These are phyloP conservation scores for Neurospora sublineolata DNA, from an alignment of 495 filamentous ascomycete species.

Conservation along the genomic window DNA sequence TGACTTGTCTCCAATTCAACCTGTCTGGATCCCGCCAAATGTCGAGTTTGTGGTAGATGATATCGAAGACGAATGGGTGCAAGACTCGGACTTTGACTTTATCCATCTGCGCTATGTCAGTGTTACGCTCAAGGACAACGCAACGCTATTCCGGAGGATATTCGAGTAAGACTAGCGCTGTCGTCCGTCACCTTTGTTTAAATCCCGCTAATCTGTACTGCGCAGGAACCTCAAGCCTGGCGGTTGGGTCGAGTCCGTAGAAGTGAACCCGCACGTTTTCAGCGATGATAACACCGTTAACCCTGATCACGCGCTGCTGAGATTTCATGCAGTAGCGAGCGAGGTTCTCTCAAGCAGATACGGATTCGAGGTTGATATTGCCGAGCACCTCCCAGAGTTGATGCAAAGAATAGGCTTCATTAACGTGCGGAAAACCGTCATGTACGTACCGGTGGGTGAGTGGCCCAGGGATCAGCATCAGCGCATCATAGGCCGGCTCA, in stretches of 20 bases:
- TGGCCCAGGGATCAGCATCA: conserved; percentile 48
- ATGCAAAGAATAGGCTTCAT: conserved; percentile 38
- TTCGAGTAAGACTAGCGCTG: conserved; percentile 17
- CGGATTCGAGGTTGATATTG: conserved; percentile 32
- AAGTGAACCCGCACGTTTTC: conserved; percentile 37
- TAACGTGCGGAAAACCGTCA: conserved; percentile 39
- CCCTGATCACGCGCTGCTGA: conserved; percentile 31
- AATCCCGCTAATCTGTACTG: background rate
- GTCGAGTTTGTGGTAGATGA: conserved; percentile 51
- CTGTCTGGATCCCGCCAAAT: conserved; percentile 43
- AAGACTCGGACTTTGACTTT: conserved; percentile 40
- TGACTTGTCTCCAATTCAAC: conserved; percentile 54
- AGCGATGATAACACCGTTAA: conserved; percentile 43
- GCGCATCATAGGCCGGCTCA: conserved; percentile 45
- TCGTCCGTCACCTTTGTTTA: background rate
- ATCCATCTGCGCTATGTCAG: conserved; percentile 34
- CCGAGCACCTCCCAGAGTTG: conserved; percentile 25
- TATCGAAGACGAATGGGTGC: conserved; percentile 44
- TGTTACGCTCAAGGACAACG: conserved; percentile 39
- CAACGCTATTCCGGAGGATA: conserved; percentile 19
- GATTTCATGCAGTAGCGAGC: conserved; percentile 25
- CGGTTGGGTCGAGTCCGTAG: conserved; percentile 51
- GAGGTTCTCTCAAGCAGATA: conserved; percentile 23
- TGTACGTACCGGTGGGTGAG: conserved; percentile 48
- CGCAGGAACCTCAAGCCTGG: conserved; percentile 48